These are phyloP conservation scores for Hypoxylon sp. DNA, from an alignment of 2,329 filamentous ascomycete genomes.

Conservation along the genomic window DNA sequence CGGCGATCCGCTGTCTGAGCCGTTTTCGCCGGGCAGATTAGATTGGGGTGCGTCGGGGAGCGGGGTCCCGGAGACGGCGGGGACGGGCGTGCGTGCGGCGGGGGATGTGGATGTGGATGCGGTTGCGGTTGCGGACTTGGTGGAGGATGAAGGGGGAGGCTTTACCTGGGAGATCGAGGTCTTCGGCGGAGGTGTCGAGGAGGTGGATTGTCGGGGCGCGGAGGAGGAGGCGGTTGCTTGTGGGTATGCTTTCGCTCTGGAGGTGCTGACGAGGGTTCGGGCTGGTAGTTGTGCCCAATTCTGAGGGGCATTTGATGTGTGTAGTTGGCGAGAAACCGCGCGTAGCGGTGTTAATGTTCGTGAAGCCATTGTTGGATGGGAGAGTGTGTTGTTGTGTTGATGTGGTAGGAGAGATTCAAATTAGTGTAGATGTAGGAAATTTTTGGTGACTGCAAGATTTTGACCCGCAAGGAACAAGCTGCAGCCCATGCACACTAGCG, in stretches of 20 bases:
- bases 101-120: constrained; percentile 5
- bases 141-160: background rate
- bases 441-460: constrained; percentile 8
- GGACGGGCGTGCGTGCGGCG: constrained; percentile 46
- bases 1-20: constrained; percentile 31
- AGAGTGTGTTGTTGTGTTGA: constrained; percentile 1
- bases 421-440: constrained; percentile 17
- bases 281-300: constrained; percentile 10
- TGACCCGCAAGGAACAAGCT: background rate
- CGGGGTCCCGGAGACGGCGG: constrained; percentile 51
- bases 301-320: background rate
- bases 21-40: constrained; percentile 6
- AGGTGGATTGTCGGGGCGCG: constrained; percentile 25
- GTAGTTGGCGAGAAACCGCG: constrained; percentile 32
- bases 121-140: constrained; percentile 8
- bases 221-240: background rate
- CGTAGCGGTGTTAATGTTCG: constrained; percentile 47
- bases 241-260: constrained; percentile 41
- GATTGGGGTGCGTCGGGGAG: constrained; percentile 49
- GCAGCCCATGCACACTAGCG: background rate
- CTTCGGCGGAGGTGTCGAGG: constrained; percentile 37
- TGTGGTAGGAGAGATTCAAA: background rate
- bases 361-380: constrained; percentile 46
- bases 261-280: constrained; percentile 35
- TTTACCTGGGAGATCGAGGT: background rate